Percentiles rank a stretch among this genome's conserved stretches.
Conservation (phyloP, 176 grass and related monocot species). For the Calamus simplicifolius region DNA sequence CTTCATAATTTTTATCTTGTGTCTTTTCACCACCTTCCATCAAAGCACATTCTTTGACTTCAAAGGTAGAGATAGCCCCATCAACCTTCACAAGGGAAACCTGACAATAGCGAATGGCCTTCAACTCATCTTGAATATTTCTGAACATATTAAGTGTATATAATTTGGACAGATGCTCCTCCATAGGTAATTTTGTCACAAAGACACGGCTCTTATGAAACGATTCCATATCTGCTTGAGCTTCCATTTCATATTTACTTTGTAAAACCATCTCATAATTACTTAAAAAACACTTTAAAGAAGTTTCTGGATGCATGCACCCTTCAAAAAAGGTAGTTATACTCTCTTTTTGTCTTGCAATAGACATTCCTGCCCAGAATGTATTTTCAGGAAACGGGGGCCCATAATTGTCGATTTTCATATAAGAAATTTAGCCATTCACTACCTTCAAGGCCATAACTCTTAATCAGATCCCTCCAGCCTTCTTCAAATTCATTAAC, state of each 20-base stretch:
- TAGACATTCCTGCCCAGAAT: constrained; percentile 65
- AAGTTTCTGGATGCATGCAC: constrained; percentile 37
- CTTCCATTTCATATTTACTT: constrained; percentile 56
- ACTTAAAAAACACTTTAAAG: constrained; percentile 37
- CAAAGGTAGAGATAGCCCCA: constrained; percentile 40
- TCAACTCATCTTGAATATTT: constrained; percentile 62
- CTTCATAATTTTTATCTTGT: constrained; percentile 47
- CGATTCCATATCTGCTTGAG: constrained; percentile 53
- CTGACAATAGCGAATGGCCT: constrained; percentile 40
- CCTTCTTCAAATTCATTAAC: constrained; percentile 53
- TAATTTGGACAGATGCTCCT: constrained; percentile 63
- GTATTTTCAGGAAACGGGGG: constrained; percentile 55
- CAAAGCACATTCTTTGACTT: constrained; percentile 35
- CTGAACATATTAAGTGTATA: constrained; percentile 62
- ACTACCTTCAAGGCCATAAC: constrained; percentile 40
- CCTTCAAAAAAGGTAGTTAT: constrained; percentile 43
- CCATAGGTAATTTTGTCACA: constrained; percentile 55
- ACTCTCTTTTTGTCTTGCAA: constrained; percentile 25
- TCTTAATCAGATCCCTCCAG: constrained; percentile 42
- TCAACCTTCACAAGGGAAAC: constrained; percentile 32
- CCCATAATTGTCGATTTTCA: constrained; percentile 61
- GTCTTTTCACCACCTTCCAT: constrained; percentile 33
- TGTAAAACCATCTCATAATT: constrained; percentile 42
- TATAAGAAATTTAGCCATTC: constrained; percentile 54
- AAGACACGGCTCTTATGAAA: constrained; percentile 23